Base-by-base conservation (phyloP, 768 basidiomycete species). In the Lactarius indigo region DNA sequence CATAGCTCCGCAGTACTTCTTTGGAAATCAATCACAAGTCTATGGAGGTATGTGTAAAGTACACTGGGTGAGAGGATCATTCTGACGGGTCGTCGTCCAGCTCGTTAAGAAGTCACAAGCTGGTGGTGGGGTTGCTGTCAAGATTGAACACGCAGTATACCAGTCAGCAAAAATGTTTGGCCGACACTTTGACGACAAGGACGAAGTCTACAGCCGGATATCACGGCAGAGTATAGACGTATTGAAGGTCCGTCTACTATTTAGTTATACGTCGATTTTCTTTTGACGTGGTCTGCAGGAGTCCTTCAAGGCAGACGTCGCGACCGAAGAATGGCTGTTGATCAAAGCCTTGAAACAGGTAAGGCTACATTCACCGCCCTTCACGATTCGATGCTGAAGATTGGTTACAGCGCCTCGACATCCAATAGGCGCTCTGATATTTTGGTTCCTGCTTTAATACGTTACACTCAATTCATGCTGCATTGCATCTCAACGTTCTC, bases 141-240 rank as follows among this genome's bases (percentile, higher is more conserved):
- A 98, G 84, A 98, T 98, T 67, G 97, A 98, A 76, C 92, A 96
- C 76, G 96, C 95, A 4, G 90, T 96, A 13, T 95, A 98, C 77
- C 91, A 98, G 78, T 90, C 91, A 30, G 88, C 94, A 33, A 96
- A 95, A 78, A 90, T 94, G 87, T 98, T 91, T 74, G 95, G 96
- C 6, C 87, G 96, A 71, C 96, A 98, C 78, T 98, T 95, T 74
- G 90, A 92, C 72, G 96, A 98, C 56, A 92, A 96, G 78, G 96
- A 98, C 75, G 97, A 98, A 72, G 76, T 98, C 44, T 82, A 95
- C 61, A 95, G 94, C 61, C 90, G 91, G 68, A 90, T 99, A 74
- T 91, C 92, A 39, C 86, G 96, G 57, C 88, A 89, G 76, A 95
- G 92, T 72, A 98, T 99, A 70, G 97, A 98, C 76, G 92, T 96